Evolutionary conservation across 257 asterid genomes (phyloP), one percentile per base, ranked within the genome.

Genomic region (Salvia rosmarinus): DNA sequence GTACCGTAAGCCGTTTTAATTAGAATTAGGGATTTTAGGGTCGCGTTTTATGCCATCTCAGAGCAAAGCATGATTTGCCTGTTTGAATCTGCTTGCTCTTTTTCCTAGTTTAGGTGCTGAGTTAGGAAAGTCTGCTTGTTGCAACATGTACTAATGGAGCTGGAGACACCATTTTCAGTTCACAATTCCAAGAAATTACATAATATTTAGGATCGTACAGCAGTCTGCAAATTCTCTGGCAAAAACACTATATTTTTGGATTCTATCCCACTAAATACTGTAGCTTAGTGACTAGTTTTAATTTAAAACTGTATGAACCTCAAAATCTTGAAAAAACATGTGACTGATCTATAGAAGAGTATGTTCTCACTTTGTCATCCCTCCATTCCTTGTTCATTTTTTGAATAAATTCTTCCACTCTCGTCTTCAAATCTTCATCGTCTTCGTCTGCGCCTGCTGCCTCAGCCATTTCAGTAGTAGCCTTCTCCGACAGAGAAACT

Each of bases 331-430:
- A 54, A 12, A 16, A 11, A 17, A 40, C 30, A 39, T 46, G 52
- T 43, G 52, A 65, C 37, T 69, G 77, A 67, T 46, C 75, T 28
- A 62, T n/a, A n/a, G n/a, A 40, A 23, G 58, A 54, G 12, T 10
- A 64, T 64, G 75, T 32, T 70, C 54, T 78, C 59, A 80, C 47
- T 52, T 67, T 82, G 43, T 86, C 88, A 37, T 73, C 85, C 82
- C 64, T 80, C 91, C 89, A 86, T 0, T 73, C 73, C 72, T 51
- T 74, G 73, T 84, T 84, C 35, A 75, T 82, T 75, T 84, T 86
- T 46, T 75, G 79, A 80, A 86, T 82, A 40, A 86, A 86, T 19
- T 84, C 88, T 64, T 86, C 92, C 21, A 80, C 80, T 75, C 83
- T 80, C 63, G 64, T 80, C 69, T 68, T 80, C 80, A 86, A 64